Base-by-base conservation (phyloP, 2,329 filamentous ascomycete species). In the Neopestalotiopsis clavispora region DNA sequence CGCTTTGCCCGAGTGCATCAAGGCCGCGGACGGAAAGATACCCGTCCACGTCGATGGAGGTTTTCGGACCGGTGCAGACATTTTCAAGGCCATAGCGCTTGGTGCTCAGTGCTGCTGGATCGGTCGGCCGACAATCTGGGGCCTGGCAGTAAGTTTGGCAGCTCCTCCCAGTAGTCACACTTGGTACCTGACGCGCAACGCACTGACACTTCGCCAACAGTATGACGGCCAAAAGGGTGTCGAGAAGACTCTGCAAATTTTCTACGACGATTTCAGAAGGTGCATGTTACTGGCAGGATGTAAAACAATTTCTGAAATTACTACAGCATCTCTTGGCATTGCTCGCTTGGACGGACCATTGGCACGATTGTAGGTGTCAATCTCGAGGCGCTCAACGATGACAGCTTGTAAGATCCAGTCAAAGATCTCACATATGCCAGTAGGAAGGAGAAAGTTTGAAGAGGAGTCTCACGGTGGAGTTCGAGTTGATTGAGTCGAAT, bases 11-110 rank as follows among this genome's bases (percentile, higher is more conserved):
- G 81, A 85, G 69, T 84, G 87, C 70, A 82, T 84, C 63, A 84
- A 84, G 5, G 83, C 83, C 14, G 83, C 84, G 1, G 80, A 85
- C 14, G 82, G 82, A 0, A 80, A 77, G 69, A 81, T 84, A 5
- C 76, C 77, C 1, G 77, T 85, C 82, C 58, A 75, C 30, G 56
- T 68, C 6, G 67, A 68, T 45, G 67, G 67, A n/a, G 67, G 67
- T 4, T n/a, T 68, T 5, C 12, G 67, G 17, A 68, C 20, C 14
- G 67, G 67, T 10, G 13, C 60, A 4, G 72, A 73, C 45, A 71
- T 73, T 38, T 73, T 73, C 68, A 73, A 71, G 34, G 72, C 72
- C 7, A 13, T 73, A 1, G 72, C 72, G 13, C 66, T 73, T 3
- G 71, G 72, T 4, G 72, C 71, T 4, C 49, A 72, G 14, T 73